Conservation (phyloP, 495 filamentous ascomycete species). For the Penicillium argentinense region DNA sequence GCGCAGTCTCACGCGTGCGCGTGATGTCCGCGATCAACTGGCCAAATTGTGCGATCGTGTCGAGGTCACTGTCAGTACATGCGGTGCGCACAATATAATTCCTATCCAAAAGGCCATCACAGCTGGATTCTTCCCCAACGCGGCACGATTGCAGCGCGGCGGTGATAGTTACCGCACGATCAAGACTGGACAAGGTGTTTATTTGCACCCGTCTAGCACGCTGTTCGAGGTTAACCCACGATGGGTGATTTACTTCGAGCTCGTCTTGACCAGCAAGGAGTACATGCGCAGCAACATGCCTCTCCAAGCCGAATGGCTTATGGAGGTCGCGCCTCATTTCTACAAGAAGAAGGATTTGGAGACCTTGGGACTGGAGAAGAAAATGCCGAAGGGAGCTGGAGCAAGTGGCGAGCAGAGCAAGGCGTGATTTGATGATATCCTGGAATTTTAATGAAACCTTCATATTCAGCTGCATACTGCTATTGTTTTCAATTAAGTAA, state of each 20-base stretch:
- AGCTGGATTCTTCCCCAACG: conserved; percentile 93
- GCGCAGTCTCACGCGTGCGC: conserved; percentile 77
- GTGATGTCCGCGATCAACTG: conserved; percentile 92
- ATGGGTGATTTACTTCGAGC: conserved; percentile 88
- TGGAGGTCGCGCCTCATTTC: conserved; percentile 92
- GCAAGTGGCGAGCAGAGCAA: conserved; percentile 50
- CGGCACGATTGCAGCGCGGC: conserved; percentile 77
- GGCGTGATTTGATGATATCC: conserved; percentile 23
- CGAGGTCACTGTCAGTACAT: conserved; percentile 72
- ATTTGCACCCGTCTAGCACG: conserved; percentile 82
- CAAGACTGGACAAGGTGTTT: conserved; percentile 87
- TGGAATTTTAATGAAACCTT: too few species aligned
- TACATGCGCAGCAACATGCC: conserved; percentile 90
- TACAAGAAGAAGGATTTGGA: conserved; percentile 94
- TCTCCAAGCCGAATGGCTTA: conserved; percentile 79
- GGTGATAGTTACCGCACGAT: conserved; percentile 94
- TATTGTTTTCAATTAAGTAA: too few species aligned
- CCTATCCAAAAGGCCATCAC: conserved; percentile 87
- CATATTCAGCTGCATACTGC: too few species aligned
- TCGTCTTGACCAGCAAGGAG: conserved; percentile 91
- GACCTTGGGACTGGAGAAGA: conserved; percentile 72
- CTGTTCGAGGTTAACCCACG: conserved; percentile 81
- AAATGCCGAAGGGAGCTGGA: conserved; percentile 68
- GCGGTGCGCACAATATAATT: conserved; percentile 66
- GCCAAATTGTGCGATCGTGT: conserved; percentile 93